Evolutionary conservation across 176 grass and related monocot species (phyloP).

Genomic region (Oryza rufipogon): DNA sequence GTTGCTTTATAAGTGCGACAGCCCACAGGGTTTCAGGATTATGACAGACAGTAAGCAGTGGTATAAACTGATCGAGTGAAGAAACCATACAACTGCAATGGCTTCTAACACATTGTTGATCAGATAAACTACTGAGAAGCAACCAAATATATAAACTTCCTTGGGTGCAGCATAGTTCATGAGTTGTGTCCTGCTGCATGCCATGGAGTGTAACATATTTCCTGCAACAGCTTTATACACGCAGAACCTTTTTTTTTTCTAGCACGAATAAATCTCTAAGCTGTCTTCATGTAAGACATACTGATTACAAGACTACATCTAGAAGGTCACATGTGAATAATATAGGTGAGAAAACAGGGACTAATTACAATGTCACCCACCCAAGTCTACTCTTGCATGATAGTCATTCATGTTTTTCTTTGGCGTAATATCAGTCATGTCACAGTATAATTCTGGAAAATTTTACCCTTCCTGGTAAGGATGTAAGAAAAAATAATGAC

Average conservation of each 20-base stretch:
- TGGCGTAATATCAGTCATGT: background rate
- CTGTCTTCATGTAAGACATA: slow-evolving; percentile 19
- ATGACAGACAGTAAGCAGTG: background rate
- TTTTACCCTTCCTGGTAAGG: slow-evolving; percentile 4
- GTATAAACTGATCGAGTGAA: slow-evolving; percentile 13
- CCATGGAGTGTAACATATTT: slow-evolving; percentile 14
- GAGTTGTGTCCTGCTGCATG: background rate
- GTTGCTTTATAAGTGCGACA: background rate
- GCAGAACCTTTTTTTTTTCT: slow-evolving; percentile 20
- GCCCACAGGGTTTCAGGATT: background rate
- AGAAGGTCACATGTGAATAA: slow-evolving; percentile 4
- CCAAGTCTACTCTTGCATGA: slow-evolving; percentile 28
- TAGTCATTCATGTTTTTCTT: slow-evolving; percentile 6
- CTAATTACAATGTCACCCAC: background rate
- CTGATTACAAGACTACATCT: slow-evolving; percentile 21
- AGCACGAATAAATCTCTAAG: slow-evolving; percentile 18
- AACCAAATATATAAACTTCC: background rate
- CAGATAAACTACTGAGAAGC: slow-evolving; percentile 12
- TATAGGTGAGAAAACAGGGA: background rate
- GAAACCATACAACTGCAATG: background rate
- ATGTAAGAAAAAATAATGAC: slow-evolving; percentile 23
- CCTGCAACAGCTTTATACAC: background rate
- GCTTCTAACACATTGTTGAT: slow-evolving; percentile 12
- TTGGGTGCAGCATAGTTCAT: background rate
- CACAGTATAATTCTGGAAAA: slow-evolving; percentile 16